Evolutionary conservation across 2,329 filamentous ascomycete genomes (phyloP).

Genomic region (Neonectria sp.): DNA sequence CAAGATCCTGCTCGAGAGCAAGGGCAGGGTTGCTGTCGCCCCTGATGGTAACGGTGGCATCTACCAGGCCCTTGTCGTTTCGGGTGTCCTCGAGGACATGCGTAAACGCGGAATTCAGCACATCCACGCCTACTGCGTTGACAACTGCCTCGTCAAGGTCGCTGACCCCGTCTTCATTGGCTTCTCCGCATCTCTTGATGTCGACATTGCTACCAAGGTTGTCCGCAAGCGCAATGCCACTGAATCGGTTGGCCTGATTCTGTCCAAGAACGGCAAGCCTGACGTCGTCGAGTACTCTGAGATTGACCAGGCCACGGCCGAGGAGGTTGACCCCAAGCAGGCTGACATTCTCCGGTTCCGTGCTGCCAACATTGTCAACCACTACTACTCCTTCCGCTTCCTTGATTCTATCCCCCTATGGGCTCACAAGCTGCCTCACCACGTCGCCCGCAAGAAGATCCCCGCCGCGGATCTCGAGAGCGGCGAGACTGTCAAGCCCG

Average conservation of each 20-base stretch:
- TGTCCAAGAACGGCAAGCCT: conserved; percentile 95
- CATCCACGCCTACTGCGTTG: conserved; percentile 97
- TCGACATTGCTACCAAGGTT: conserved; percentile 99
- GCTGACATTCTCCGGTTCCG: conserved; percentile 91
- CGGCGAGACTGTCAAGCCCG: conserved; percentile 88
- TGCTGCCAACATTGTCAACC: conserved; percentile 99
- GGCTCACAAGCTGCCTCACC: conserved; percentile 90
- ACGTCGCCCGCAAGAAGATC: conserved; percentile 99
- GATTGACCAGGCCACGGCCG: conserved; percentile 90
- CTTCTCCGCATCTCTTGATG: conserved; percentile 88
- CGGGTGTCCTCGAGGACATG: conserved; percentile 90
- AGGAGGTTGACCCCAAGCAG: conserved; percentile 88
- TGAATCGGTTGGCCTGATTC: conserved; percentile 94
- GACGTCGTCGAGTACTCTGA: conserved; percentile 99
- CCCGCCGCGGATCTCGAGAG: conserved; percentile 83
- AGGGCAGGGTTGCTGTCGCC: conserved; percentile 92
- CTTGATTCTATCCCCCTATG: conserved; percentile 91
- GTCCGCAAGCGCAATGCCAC: conserved; percentile 97
- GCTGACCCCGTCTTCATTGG: conserved; percentile 96
- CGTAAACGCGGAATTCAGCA: conserved; percentile 90
- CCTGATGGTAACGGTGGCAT: conserved; percentile 98
- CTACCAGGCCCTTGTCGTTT: conserved; percentile 89
- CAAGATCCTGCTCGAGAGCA: conserved; percentile 94
- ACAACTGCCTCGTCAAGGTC: conserved; percentile 99
- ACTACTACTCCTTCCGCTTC: conserved; percentile 98